Evolutionary conservation across 768 basidiomycete genomes (phyloP).

Genomic region (Psilocybe cubensis): DNA sequence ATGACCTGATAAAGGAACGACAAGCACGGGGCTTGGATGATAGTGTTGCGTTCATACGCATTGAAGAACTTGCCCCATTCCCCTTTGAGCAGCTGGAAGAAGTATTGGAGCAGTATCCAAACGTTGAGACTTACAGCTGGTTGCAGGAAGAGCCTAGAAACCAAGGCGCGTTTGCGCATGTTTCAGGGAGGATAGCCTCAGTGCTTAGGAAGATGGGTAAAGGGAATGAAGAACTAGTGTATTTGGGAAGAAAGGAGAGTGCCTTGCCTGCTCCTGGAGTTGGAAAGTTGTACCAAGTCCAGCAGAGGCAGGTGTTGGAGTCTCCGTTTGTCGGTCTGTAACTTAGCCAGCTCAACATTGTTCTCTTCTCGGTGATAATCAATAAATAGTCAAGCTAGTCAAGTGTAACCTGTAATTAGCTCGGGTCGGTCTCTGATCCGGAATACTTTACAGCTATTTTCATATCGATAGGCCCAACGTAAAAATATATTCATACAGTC

Average conservation of each 20-base stretch:
- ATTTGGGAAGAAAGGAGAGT: slow-evolving; percentile 71
- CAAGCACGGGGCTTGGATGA: slow-evolving; percentile 48
- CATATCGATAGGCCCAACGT: no score
- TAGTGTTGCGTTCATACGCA: slow-evolving; percentile 68
- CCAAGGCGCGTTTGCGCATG: slow-evolving; percentile 81
- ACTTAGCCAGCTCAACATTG: neutral
- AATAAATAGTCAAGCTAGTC: no score
- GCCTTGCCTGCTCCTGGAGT: slow-evolving; percentile 80
- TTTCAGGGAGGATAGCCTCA: slow-evolving; percentile 53
- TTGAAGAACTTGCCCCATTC: slow-evolving; percentile 90
- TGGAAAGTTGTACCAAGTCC: slow-evolving; percentile 64
- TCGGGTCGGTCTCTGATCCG: no score
- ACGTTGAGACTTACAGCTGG: slow-evolving; percentile 56
- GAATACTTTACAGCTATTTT: no score
- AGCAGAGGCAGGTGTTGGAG: slow-evolving; percentile 66
- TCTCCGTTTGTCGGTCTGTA: slow-evolving; percentile 46
- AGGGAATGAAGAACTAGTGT: slow-evolving; percentile 40
- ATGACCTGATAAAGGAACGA: slow-evolving; percentile 80
- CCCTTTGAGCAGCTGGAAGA: slow-evolving; percentile 62
- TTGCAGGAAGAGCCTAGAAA: slow-evolving; percentile 90
- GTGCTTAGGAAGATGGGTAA: slow-evolving; percentile 49
- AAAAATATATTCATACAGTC: no score
- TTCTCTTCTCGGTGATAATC: no score
- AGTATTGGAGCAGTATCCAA: slow-evolving; percentile 48
- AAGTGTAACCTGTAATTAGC: no score